Evolutionary conservation across 1,284 basidiomycete species (phyloP).

Genomic region (Puccinia sorghi): DNA sequence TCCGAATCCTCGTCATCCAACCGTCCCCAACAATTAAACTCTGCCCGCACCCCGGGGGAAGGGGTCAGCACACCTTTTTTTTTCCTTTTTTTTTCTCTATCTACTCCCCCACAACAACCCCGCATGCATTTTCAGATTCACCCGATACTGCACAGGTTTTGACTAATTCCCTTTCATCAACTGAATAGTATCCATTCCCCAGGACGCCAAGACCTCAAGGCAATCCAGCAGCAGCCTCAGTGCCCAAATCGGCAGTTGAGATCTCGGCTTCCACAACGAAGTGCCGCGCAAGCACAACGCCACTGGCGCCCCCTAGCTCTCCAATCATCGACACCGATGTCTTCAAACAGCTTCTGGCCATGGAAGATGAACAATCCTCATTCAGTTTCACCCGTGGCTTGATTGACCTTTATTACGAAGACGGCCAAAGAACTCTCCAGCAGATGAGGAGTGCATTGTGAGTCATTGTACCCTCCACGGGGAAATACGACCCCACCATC

Average conservation of each 20-base stretch:
- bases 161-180: neutral
- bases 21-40: conserved; percentile 20
- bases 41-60: conserved; percentile 39
- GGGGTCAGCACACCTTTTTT: conserved; percentile 28
- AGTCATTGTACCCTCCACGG: neutral
- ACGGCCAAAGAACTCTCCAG: conserved; percentile 15
- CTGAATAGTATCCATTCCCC: conserved; percentile 37
- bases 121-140: neutral
- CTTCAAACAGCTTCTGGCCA: conserved; percentile 42
- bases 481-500: neutral
- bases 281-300: neutral
- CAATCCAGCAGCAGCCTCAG: neutral
- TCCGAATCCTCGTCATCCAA: conserved; percentile 7
- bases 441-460: conserved; percentile 41
- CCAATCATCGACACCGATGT: conserved; percentile 41
- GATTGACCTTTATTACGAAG: conserved; percentile 42
- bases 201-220: conserved; percentile 5
- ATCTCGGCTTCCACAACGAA: neutral
- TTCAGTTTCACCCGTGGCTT: conserved; percentile 36
- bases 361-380: conserved; percentile 38
- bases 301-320: neutral
- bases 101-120: too few relatives aligned
- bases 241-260: neutral
- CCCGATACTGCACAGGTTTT: neutral
- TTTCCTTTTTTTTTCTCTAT: neutral